phyloP scores from a whole-genome alignment of 202 grass and related monocot genomes.

The Elaeis oleifera region DNA sequence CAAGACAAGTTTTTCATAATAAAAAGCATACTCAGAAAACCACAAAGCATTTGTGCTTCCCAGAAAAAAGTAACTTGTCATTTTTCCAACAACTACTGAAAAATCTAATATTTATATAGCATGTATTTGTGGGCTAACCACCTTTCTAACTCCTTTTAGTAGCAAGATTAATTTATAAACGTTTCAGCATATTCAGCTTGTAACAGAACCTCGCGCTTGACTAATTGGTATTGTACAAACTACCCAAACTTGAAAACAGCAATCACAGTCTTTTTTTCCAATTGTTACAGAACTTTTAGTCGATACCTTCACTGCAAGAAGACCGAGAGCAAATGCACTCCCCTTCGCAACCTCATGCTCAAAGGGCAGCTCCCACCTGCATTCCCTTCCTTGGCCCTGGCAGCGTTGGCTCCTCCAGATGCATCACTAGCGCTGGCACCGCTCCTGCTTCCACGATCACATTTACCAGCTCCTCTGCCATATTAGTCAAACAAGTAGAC shows the following conservation, averaged over 20 bases:
- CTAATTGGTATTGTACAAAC: no score
- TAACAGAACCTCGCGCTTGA: no score
- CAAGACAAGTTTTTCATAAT: no score
- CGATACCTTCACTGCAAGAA: constrained; percentile 91
- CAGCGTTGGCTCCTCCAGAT: constrained; percentile 51
- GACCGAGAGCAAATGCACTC: constrained; percentile 85
- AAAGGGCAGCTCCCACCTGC: constrained; percentile 44
- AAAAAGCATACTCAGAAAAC: not conserved
- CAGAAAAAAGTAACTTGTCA: no score
- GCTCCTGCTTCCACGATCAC: constrained; percentile 84
- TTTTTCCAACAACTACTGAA: not conserved
- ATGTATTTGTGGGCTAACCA: no score
- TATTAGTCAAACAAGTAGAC: not conserved
- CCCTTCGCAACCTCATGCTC: constrained; percentile 98
- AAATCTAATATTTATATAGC: no score
- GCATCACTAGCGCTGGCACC: constrained; percentile 72
- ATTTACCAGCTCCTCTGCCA: constrained; percentile 85
- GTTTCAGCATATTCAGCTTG: no score
- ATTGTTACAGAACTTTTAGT: not conserved
- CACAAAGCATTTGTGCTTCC: not conserved
- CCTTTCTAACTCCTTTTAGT: no score
- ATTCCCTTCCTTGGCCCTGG: constrained; percentile 4
- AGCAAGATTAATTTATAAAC: no score
- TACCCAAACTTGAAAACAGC: no score
- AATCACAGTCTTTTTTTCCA: no score